Conservation (phyloP, 2,329 filamentous ascomycete genomes). For the Zasmidium cellare region DNA sequence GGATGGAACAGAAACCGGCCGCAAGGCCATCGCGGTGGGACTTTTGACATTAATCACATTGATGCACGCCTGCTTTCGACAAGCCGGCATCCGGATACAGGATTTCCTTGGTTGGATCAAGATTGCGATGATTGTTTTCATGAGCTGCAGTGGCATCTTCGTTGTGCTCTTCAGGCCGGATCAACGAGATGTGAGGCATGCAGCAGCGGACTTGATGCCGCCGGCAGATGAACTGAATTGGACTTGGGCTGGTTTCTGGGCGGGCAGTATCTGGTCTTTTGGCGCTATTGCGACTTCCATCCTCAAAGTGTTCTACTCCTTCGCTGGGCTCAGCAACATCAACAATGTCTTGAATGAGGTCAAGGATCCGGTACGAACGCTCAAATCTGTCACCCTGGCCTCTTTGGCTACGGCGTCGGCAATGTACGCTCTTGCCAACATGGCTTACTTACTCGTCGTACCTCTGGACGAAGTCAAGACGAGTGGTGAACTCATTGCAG, state of each 20-base stretch:
- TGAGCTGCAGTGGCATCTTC: constrained; percentile 40
- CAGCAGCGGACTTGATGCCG: not conserved
- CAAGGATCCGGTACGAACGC: constrained; percentile 64
- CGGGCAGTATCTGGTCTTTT: constrained; percentile 58
- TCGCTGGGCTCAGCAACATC: constrained; percentile 65
- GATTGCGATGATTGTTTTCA: constrained; percentile 39
- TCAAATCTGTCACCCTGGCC: constrained; percentile 49
- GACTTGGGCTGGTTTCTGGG: constrained; percentile 23
- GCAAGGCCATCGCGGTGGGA: constrained; percentile 52
- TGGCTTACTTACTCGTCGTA: constrained; percentile 64
- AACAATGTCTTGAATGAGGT: constrained; percentile 74
- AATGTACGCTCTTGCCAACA: constrained; percentile 67
- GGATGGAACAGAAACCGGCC: constrained; percentile 51
- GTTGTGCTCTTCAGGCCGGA: constrained; percentile 33
- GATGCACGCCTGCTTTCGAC: constrained; percentile 40
- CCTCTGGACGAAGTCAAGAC: constrained; percentile 66
- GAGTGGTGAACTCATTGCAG: constrained; percentile 67
- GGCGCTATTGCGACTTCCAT: constrained; percentile 66
- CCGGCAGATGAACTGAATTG: constrained; percentile 19
- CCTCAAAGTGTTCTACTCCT: constrained; percentile 69
- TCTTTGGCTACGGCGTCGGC: constrained; percentile 63
- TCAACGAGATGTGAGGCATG: not conserved
- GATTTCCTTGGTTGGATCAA: constrained; percentile 44
- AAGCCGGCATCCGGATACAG: constrained; percentile 39
- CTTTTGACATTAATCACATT: constrained; percentile 40